A percentile compares a stretch with the other conserved stretches of the same genome.
phyloP scores from a whole-genome alignment of 2,329 filamentous ascomycete species.

The Dactylonectria estremocensis region DNA sequence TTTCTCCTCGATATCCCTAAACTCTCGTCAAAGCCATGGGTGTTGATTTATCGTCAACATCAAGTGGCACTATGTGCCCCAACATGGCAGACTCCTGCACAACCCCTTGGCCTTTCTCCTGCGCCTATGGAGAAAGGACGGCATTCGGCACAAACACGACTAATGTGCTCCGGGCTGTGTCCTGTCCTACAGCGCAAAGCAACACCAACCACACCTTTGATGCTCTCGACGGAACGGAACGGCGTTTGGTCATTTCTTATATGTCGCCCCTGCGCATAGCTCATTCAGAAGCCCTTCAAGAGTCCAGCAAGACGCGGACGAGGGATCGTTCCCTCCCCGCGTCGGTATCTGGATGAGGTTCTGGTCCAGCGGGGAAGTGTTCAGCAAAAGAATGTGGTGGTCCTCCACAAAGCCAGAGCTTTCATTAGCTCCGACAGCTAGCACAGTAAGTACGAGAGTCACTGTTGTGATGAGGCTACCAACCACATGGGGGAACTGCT shows the following conservation, averaged over 20 bases:
- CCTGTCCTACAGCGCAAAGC: constrained; percentile 64
- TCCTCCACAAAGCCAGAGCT: too few species aligned
- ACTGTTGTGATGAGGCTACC: too few species aligned
- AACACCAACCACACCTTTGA: constrained; percentile 65
- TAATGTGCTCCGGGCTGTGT: constrained; percentile 62
- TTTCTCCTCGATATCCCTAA: background rate
- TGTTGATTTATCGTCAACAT: too few species aligned
- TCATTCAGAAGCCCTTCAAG: too few species aligned
- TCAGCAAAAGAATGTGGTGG: too few species aligned
- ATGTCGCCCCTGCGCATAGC: constrained; percentile 15
- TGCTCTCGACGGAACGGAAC: constrained; percentile 59
- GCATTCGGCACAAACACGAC: constrained; percentile 63
- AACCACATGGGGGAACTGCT: too few species aligned
- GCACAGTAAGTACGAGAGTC: too few species aligned
- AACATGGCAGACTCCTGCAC: constrained; percentile 61
- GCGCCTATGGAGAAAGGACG: constrained; percentile 59
- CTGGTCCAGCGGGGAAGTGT: too few species aligned
- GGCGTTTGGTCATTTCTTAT: constrained; percentile 46
- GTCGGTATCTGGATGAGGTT: too few species aligned
- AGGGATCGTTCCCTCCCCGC: constrained; percentile 52
- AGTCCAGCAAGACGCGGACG: constrained; percentile 43
- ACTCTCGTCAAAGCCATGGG: background rate
- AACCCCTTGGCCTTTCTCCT: constrained; percentile 61
- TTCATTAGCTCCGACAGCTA: too few species aligned
- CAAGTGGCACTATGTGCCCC: constrained; percentile 69